These are phyloP conservation scores for Kazachstania bromeliacearum DNA, from an alignment of 805 yeast species.

Conservation along the genomic window DNA sequence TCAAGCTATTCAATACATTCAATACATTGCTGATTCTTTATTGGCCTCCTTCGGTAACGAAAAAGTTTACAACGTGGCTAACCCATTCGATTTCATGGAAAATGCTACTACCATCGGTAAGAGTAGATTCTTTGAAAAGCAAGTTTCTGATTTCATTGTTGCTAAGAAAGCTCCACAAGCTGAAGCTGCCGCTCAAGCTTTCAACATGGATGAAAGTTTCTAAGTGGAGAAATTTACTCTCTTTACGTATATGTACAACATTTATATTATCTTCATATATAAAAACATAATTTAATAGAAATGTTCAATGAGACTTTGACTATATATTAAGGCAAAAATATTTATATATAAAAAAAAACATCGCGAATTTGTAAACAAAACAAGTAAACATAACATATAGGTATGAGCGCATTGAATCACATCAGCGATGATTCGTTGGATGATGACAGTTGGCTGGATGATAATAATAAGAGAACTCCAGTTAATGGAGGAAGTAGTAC, in stretches of 20 bases:
- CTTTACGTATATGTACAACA: neutral
- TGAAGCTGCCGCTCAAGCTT: conserved; percentile 38
- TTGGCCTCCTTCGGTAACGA: conserved; percentile 81
- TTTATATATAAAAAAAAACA: neutral
- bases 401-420: conserved; percentile 2
- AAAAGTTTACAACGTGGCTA: conserved; percentile 73
- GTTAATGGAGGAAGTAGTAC: conserved; percentile 4
- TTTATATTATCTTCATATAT: neutral
- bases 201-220: conserved; percentile 88
- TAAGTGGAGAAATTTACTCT: conserved; percentile 29
- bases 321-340: too few species aligned
- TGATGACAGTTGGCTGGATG: conserved; percentile 3
- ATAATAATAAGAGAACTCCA: conserved; percentile 1
- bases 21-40: conserved; percentile 91
- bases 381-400: too few species aligned
- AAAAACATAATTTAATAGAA: neutral
- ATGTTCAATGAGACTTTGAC: too few species aligned
- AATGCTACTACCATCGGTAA: conserved; percentile 94
- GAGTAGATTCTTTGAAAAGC: conserved; percentile 96
- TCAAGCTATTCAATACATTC: conserved; percentile 93
- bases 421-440: conserved; percentile 7
- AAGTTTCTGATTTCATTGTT: conserved; percentile 95
- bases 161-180: conserved; percentile 65
- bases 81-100: conserved; percentile 98
- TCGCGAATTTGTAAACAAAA: too few species aligned